Evolutionary conservation across 2,329 filamentous ascomycete species (phyloP), one percentile per base, ranked within the genome.

Genomic region (Penicillium psychrosexuale): DNA sequence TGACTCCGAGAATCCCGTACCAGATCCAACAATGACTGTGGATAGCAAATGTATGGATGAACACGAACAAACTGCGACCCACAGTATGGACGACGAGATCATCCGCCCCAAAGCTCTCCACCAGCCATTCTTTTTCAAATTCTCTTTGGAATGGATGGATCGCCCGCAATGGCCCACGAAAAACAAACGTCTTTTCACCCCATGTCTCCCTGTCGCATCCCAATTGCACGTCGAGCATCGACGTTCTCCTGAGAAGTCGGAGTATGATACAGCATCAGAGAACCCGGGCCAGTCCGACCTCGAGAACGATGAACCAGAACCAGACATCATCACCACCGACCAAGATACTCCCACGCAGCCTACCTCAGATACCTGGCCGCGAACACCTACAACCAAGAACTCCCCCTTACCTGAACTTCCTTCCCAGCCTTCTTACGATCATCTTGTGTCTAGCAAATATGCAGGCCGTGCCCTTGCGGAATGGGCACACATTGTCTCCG

Each of bases 81-180:
- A 42, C 50, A 59, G 55, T 42, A 57, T 63, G 12, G 63, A 62
- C 30, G 64, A 71, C 30, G 64, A 71, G 43, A 58, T 67, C 24
- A 52, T 56, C 33, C 70, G 69, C 38, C 74, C 67, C 57, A 75
- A 66, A 43, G 72, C 67, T n/a, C 71, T 70, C 44, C 81, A 84
- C 60, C 82, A 82, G 53, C 77, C 75, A 38, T 84, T 82, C 61
- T 83, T 78, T 59, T 88, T 88, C 76, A 85, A 84, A 56, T 88
- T 88, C 67, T 86, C 84, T 1, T 74, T 88, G n/a, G 85, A 88
- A 67, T 86, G 80, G 78, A 78, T 82, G 46, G 81, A 84, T 54
- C 80, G 80, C 64, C 71, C 80, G 67, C 68, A 78, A 62, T 70
- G 74, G 68, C 57, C 80, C 63, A 69, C 75, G 69, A 70, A 80